Evolutionary conservation across 2,329 filamentous ascomycete species (phyloP), one percentile per base, ranked within the genome.

Genomic region (Cadophora gregata): DNA sequence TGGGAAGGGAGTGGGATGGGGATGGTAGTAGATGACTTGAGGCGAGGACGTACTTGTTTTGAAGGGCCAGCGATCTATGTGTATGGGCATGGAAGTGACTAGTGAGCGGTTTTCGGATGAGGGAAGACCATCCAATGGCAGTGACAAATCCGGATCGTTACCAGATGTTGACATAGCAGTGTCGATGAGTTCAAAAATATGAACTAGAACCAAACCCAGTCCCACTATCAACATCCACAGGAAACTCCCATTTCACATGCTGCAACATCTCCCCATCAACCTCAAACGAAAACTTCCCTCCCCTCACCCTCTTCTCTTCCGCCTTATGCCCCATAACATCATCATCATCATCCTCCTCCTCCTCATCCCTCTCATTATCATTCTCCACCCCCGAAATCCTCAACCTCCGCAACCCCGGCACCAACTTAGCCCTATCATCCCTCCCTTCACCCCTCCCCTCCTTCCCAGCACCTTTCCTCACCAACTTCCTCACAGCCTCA

Each of bases 31-130:
- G 19, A 36, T 25, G 29, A 21, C n/a, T n/a, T n/a, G 10, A 33
- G 59, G 24, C 4, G 3, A 2, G 31, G 9, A 45, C 21, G 19
- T 62, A 62, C 60, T 55, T 25, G 24, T 45, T 19, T 38, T 14
- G 21, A 38, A 55, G 6, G 51, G 16, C 21, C 60, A 45, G 8
- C 59, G 59, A 25, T 48, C 47, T 14, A 62, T 9, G n/a, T 48
- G 31, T 14, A 62, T 9, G n/a, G 45, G 12, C 12, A 42, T 16
- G 3, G 38, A 2, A 19, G 38, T 42, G 12, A 42, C 38, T 19
- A 16, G 38, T 4, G 38, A 42, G 14, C 2, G 16, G 3, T 42
- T 16, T 42, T 42, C 38, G 19, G 38, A 42, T 19, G 38, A 42
- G 6, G 38, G 38, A 2, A 42, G 7, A 42, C 12, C 38, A 6